These are phyloP conservation scores for Curvularia spicifera DNA, from an alignment of 2,329 filamentous ascomycete genomes.

Conservation along the genomic window DNA sequence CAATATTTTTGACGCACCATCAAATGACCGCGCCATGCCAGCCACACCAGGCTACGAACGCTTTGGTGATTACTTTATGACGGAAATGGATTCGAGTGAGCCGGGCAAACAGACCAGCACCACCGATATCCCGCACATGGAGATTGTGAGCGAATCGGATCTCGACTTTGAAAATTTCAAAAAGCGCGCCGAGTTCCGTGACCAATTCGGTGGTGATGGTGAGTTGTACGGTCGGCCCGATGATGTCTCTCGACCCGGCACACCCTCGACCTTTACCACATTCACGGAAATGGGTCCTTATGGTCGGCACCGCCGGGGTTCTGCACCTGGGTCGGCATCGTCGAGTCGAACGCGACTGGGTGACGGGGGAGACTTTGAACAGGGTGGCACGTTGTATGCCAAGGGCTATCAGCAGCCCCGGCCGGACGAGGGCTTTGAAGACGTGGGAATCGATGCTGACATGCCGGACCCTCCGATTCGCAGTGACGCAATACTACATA, in stretches of 20 bases:
- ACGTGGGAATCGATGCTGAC: conserved; percentile 29
- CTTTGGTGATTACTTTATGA: conserved; percentile 76
- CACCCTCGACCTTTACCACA: conserved; percentile 40
- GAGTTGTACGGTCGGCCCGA: conserved; percentile 62
- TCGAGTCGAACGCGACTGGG: conserved; percentile 34
- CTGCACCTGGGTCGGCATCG: conserved; percentile 19
- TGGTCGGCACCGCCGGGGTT: conserved; percentile 16
- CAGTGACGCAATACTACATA: conserved; percentile 28
- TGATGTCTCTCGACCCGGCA: conserved; percentile 56
- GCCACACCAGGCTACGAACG: conserved; percentile 62
- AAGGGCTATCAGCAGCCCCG: conserved; percentile 33
- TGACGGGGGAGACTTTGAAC: conserved; percentile 24
- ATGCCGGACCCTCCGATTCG: conserved; percentile 34
- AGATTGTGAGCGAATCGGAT: conserved; percentile 82
- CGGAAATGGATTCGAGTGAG: conserved; percentile 71
- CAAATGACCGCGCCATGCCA: conserved; percentile 49
- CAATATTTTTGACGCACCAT: conserved; percentile 37
- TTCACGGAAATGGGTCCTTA: conserved; percentile 30
- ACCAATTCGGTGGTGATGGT: conserved; percentile 78
- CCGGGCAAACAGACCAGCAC: conserved; percentile 57
- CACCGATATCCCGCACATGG: conserved; percentile 66
- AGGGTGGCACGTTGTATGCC: conserved; percentile 33
- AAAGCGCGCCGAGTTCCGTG: conserved; percentile 83
- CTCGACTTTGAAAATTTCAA: conserved; percentile 93
- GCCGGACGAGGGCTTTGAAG: conserved; percentile 24